A percentile compares a stretch with the other conserved stretches of the same genome.
phyloP scores from a whole-genome alignment of 805 yeast species.

The Wickerhamomyces subpelliculosus region DNA sequence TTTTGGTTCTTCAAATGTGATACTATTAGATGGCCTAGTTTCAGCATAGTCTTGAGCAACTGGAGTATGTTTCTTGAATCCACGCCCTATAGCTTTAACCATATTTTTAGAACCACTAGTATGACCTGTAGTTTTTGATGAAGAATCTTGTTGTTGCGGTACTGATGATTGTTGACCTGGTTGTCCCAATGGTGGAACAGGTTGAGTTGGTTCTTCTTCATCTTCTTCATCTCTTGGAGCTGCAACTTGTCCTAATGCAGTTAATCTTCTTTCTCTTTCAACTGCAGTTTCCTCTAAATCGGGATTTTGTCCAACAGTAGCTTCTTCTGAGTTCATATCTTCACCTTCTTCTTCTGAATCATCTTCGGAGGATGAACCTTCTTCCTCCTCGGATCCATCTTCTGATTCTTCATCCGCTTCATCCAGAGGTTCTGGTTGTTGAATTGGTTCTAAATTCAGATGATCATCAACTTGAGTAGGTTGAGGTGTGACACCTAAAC shows the following conservation, averaged over 20 bases:
- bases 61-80: neutral
- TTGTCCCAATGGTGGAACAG: neutral
- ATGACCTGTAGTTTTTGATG: neutral
- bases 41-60: neutral
- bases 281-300: slow-evolving; percentile 49
- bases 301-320: slow-evolving; percentile 12
- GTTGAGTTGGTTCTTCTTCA: slow-evolving; percentile 33
- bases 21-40: too few species aligned
- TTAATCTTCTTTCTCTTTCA: slow-evolving; percentile 56
- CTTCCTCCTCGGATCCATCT: slow-evolving; percentile 12
- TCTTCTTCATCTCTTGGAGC: slow-evolving; percentile 37
- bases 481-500: neutral
- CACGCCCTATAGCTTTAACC: neutral
- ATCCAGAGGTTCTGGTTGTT: neutral
- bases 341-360: slow-evolving; percentile 19
- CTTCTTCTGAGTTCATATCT: slow-evolving; percentile 22
- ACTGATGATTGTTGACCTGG: neutral
- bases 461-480: neutral
- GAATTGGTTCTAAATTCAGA: slow-evolving; percentile 5
- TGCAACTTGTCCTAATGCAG: slow-evolving; percentile 42
- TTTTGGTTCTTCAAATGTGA: too few species aligned
- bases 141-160: neutral
- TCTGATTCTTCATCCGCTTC: slow-evolving; percentile 20
- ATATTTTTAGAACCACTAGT: neutral
- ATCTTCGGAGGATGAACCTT: slow-evolving; percentile 12